Conservation (phyloP, 805 yeast species). For the Priceomyces castillae region DNA sequence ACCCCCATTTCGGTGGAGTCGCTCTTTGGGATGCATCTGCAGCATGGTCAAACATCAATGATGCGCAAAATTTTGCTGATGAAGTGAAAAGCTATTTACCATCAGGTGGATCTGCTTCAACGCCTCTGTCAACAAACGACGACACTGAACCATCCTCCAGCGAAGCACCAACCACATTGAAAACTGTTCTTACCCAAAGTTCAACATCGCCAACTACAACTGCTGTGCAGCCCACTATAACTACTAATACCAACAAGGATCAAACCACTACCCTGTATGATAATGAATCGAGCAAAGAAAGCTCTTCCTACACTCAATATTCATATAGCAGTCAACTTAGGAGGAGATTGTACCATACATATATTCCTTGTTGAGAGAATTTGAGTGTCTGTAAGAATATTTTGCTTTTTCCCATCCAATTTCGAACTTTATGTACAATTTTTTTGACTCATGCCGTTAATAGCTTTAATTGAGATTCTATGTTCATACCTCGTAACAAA, state of each 20-base stretch:
- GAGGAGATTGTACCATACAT: too few relatives aligned
- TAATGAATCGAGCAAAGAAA: background rate
- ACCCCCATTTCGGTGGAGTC: slow-evolving; percentile 35
- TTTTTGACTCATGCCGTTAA: background rate
- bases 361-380: too few relatives aligned
- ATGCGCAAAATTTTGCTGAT: slow-evolving; percentile 23
- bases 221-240: too few relatives aligned
- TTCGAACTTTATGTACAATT: too few relatives aligned
- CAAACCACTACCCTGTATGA: background rate
- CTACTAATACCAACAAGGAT: too few relatives aligned
- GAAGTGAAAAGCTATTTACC: slow-evolving; percentile 34
- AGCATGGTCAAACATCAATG: slow-evolving; percentile 15
- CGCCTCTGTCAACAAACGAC: background rate
- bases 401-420: too few relatives aligned
- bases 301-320: too few relatives aligned
- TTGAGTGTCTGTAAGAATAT: too few relatives aligned
- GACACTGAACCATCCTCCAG: background rate
- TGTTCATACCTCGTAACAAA: slow-evolving; percentile 23
- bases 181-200: background rate
- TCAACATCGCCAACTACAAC: background rate
- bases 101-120: slow-evolving; percentile 1
- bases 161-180: background rate
- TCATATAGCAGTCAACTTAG: too few relatives aligned
- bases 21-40: slow-evolving; percentile 38
- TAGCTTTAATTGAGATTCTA: slow-evolving; percentile 23